Base-by-base conservation (phyloP, 75 land plant genomes). In the Cunninghamia lanceolata region DNA sequence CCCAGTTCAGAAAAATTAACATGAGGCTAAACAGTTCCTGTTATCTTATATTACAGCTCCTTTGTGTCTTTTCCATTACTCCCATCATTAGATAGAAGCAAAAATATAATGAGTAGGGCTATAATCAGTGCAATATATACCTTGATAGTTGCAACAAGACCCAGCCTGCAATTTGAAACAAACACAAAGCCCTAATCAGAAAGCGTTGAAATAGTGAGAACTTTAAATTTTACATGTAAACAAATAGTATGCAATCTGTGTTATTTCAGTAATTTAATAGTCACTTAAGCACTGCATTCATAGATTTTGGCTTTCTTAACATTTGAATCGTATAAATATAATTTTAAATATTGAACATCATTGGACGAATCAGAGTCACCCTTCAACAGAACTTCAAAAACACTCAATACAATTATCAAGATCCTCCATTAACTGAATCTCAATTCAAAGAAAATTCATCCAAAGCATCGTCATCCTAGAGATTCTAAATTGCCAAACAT, bases 71-170 rank as follows among this genome's bases (percentile, higher is more conserved):
- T 66, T 71, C 34, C 36, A 71, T 71, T 28, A 30, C 34, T 71
- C 11, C 34, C 36, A 11, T 71, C 74, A 71, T 34, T 71, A 32
- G 36, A 14, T 32, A 71, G 15, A 71, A 71, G 34, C 14, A 71
- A 71, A 30, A 70, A 30, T 4, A 70, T 70, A n/a, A 70, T 30
- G 34, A 13, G 15, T 71, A 11, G 36, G 75, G 13, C 36, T 13
- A 32, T 71, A 34, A 32, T 30, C 36, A 25, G 68, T 63, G 28
- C 68, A 63, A 25, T 34, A 32, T 71, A 34, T 90, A 96, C 98
- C 98, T 96, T 95, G 73, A 97, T 95, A n/a, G 99, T 95, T 63
- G 97, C 91, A 43, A 97, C 99, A 82, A 97, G 95, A 30, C 97
- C 99, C 88, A 97, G 87, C 93, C 98, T 96, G 96, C 87, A 91